These are phyloP conservation scores for Colletotrichum scovillei DNA, from an alignment of 2,329 filamentous ascomycete genomes.

Conservation along the genomic window DNA sequence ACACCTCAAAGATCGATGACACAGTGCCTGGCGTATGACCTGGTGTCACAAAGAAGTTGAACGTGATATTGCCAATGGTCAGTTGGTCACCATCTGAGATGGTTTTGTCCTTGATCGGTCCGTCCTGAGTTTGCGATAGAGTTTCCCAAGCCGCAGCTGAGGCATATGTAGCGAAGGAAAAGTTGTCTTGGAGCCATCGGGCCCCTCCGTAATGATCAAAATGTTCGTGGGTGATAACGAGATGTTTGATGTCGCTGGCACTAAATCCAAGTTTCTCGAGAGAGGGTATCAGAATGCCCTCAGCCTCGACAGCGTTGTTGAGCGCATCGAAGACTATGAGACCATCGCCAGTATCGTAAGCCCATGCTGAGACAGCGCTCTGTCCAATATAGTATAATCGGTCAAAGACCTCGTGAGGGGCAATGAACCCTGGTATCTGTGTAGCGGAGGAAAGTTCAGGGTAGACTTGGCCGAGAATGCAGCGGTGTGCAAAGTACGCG, in stretches of 20 bases:
- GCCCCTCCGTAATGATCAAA: conserved; percentile 43
- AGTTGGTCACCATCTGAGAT: conserved; percentile 25
- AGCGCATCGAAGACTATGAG: conserved; percentile 31
- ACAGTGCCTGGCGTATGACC: conserved; percentile 41
- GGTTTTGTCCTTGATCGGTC: not conserved
- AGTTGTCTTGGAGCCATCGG: conserved; percentile 40
- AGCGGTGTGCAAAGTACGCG: conserved; percentile 23
- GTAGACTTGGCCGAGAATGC: conserved; percentile 27
- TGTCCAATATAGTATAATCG: conserved; percentile 40
- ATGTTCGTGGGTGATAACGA: conserved; percentile 44
- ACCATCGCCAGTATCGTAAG: conserved; percentile 42
- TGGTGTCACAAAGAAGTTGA: conserved; percentile 38
- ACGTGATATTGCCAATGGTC: conserved; percentile 39
- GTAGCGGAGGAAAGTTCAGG: conserved; percentile 1
- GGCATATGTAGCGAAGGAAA: conserved; percentile 35
- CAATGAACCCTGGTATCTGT: conserved; percentile 35
- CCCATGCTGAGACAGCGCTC: conserved; percentile 41
- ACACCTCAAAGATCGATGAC: conserved; percentile 39
- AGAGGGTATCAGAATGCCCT: conserved; percentile 21
- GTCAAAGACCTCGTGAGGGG: conserved; percentile 38
- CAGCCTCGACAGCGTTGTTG: conserved; percentile 12
- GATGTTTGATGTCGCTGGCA: conserved; percentile 42
- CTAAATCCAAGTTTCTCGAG: conserved; percentile 37
- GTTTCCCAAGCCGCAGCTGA: conserved; percentile 33
- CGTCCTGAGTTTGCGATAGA: not conserved